Evolutionary conservation across 768 basidiomycete genomes (phyloP), one percentile per base, ranked within the genome.

Genomic region (Trametes cingulata): DNA sequence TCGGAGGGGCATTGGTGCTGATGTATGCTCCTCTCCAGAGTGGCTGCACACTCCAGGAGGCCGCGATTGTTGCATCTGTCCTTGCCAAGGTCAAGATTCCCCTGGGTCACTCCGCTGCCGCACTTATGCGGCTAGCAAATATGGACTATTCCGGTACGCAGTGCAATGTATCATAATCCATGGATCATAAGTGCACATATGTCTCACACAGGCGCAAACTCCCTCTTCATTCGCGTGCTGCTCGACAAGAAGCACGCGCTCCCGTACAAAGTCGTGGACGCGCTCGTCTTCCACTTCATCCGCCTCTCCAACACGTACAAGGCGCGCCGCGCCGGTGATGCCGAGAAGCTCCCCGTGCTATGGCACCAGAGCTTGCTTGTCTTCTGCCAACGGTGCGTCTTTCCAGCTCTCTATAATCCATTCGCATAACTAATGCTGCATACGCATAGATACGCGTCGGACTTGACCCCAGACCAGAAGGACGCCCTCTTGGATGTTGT

Each of bases 311-410:
- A 97, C 72, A 88, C 87, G 14, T 91, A 93, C 76, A 92, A 88
- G 74, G 86, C 85, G 45, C 85, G 81, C 57, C 78, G 77, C 19
- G 79, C 85, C 48, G 88, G 85, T 24, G 90, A 92, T 49, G 76
- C 85, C 1, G 87, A 90, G 47, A 87, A 87, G 71, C 80, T 98
- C 29, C 96, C 97, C n/a, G 97, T 98, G 13, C 79, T 99, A 12
- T 99, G 97, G 97, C 93, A 99, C 72, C 97, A 99, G 75, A 93
- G 91, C 72, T 79, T 99, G 54, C 81, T 99, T 22, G 93, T 95
- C 3, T 98, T 98, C 72, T 86, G 85, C 39, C 97, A 99, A 75
- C 80, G 96, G 95, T 94, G 43, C 68, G 73, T 72, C 54, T 19
- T 19, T 40, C 49, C 14, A 24, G 19, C 17, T 17, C 37, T 15